Percentiles rank a stretch among this genome's conserved stretches.
phyloP scores from a whole-genome alignment of 179 eudicot species.

The Actinidia polygama region DNA sequence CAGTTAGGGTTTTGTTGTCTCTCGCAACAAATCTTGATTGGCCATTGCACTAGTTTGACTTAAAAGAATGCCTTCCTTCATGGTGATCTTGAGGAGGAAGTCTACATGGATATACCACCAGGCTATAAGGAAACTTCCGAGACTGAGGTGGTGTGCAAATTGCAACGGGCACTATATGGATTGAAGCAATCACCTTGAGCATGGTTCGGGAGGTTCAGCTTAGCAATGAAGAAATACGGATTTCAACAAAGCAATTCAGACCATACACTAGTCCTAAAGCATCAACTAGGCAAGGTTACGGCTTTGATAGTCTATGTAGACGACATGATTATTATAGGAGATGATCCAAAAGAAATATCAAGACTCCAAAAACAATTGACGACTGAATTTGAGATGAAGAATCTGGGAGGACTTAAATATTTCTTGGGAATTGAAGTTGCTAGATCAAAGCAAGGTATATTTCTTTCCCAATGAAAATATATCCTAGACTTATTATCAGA shows the following conservation, averaged over 20 bases:
- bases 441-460: not conserved
- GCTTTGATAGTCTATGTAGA: not conserved
- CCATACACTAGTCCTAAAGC: not conserved
- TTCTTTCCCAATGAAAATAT: too few relatives aligned
- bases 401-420: not conserved
- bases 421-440: not conserved
- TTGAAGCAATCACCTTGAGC: not conserved
- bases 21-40: not conserved
- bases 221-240: not conserved
- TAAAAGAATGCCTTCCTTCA: not conserved
- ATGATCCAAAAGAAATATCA: not conserved
- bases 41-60: not conserved
- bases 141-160: not conserved
- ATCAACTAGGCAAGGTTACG: not conserved
- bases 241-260: not conserved
- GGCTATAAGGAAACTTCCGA: not conserved
- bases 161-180: not conserved
- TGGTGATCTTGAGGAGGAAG: not conserved
- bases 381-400: not conserved
- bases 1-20: not conserved
- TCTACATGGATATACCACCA: not conserved
- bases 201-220: not conserved
- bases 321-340: not conserved
- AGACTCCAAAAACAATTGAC: not conserved
- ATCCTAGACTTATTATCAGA: too few relatives aligned